phyloP scores from a whole-genome alignment of 2,329 filamentous ascomycete genomes.

The Cladosporium sphaerospermum region DNA sequence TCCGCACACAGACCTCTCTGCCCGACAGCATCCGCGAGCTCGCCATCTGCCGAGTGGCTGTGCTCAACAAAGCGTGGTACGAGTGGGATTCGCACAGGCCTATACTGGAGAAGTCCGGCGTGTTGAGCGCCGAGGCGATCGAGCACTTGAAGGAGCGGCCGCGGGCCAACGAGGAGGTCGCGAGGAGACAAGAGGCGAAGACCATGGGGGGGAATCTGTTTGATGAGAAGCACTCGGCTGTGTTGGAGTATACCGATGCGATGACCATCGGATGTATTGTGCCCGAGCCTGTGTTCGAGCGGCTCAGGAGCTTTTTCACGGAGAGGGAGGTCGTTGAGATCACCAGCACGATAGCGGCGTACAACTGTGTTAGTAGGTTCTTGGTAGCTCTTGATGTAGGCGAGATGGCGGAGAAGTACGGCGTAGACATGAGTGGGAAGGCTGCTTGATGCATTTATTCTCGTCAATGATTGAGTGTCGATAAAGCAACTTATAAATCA shows the following conservation, averaged over 20 bases:
- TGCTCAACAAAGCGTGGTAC: slow-evolving; percentile 75
- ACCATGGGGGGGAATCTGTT: slow-evolving; percentile 30
- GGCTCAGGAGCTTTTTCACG: slow-evolving; percentile 55
- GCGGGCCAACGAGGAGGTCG: slow-evolving; percentile 29
- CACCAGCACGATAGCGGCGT: slow-evolving; percentile 69
- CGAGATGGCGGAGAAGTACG: slow-evolving; percentile 32
- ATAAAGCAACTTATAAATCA: no score
- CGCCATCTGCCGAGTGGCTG: slow-evolving; percentile 73
- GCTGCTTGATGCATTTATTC: slow-evolving; percentile 8
- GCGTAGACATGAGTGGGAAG: slow-evolving; percentile 22
- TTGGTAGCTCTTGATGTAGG: slow-evolving; percentile 70
- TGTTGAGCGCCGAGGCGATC: slow-evolving; percentile 46
- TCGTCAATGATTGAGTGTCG: no score
- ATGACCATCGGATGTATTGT: slow-evolving; percentile 74
- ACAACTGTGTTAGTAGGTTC: slow-evolving; percentile 81
- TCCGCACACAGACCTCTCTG: slow-evolving; percentile 48
- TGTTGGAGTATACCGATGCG: slow-evolving; percentile 69
- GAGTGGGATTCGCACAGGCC: slow-evolving; percentile 79
- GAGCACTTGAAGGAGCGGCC: slow-evolving; percentile 36
- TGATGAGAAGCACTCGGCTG: slow-evolving; percentile 58
- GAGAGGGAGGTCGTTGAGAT: slow-evolving; percentile 75
- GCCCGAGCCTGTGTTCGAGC: slow-evolving; percentile 59
- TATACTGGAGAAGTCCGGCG: slow-evolving; percentile 57
- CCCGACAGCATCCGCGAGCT: slow-evolving; percentile 59
- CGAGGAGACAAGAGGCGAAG: slow-evolving; percentile 21